A percentile compares a stretch with the other conserved stretches of the same genome.
These are phyloP conservation scores for Aspergillus leporis DNA, from an alignment of 495 filamentous ascomycete genomes.

Conservation along the genomic window DNA sequence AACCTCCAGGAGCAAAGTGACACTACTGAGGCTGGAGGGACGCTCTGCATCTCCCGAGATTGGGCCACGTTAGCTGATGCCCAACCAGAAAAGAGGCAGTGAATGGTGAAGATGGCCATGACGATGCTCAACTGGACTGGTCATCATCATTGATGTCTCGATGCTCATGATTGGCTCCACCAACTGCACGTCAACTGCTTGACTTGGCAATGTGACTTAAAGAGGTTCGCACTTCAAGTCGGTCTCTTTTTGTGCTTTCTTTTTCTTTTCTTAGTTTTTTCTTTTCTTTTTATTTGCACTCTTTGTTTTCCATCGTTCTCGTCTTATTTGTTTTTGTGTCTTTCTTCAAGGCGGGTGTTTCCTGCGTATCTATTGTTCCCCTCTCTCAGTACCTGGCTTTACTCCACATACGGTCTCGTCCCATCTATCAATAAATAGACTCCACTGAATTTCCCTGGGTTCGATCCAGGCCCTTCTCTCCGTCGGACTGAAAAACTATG, in stretches of 20 bases:
- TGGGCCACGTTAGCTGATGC: slow-evolving; percentile 7
- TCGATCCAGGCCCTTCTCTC: neutral
- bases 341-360: neutral
- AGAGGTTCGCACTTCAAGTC: slow-evolving; percentile 10
- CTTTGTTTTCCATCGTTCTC: slow-evolving; percentile 6
- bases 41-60: neutral
- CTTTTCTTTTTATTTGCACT: slow-evolving; percentile 1
- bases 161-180: slow-evolving; percentile 8
- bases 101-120: neutral
- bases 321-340: neutral
- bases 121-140: neutral
- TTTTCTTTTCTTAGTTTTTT: slow-evolving; percentile 6
- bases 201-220: slow-evolving; percentile 18
- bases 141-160: neutral
- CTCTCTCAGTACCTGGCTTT: neutral
- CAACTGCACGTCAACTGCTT: neutral
- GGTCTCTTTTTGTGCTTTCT: neutral
- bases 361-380: neutral
- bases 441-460: neutral
- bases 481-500: neutral
- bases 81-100: neutral
- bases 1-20: too few relatives aligned
- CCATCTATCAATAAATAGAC: slow-evolving; percentile 2
- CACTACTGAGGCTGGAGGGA: too few relatives aligned
- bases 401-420: neutral